Conservation (phyloP, 2,329 filamentous ascomycete genomes). For the Cyanodermella asteris region DNA sequence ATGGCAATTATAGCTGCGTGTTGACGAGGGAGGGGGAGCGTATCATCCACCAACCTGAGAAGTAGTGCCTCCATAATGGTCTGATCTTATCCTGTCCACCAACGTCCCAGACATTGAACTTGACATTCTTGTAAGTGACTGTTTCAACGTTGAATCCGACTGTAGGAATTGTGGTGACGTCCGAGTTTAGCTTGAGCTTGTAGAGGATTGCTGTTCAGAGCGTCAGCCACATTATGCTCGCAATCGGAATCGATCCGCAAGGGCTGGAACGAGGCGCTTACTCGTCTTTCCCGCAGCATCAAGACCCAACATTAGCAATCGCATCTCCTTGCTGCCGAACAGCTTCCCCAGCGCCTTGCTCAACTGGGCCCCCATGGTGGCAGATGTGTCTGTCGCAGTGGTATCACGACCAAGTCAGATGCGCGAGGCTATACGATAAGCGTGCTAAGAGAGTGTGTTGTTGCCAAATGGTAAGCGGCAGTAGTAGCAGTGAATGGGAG, state of each 20-base stretch:
- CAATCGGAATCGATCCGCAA: neutral
- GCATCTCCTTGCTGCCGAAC: slow-evolving; percentile 98
- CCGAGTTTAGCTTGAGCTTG: slow-evolving; percentile 95
- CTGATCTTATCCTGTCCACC: slow-evolving; percentile 98
- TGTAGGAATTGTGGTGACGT: slow-evolving; percentile 93
- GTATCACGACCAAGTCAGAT: too few species aligned
- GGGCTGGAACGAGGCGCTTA: too few species aligned
- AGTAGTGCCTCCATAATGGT: slow-evolving; percentile 94
- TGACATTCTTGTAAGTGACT: slow-evolving; percentile 97
- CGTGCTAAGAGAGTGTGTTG: too few species aligned
- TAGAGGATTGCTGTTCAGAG: slow-evolving; percentile 77
- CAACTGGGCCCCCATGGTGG: slow-evolving; percentile 71
- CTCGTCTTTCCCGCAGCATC: slow-evolving; percentile 98
- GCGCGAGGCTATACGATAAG: too few species aligned
- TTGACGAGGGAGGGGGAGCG: slow-evolving; percentile 2
- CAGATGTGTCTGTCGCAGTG: too few species aligned
- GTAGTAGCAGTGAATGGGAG: too few species aligned
- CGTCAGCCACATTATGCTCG: neutral
- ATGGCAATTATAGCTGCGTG: too few species aligned
- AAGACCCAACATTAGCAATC: slow-evolving; percentile 89
- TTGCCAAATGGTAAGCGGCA: too few species aligned
- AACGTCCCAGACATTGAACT: slow-evolving; percentile 98
- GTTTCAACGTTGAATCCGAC: slow-evolving; percentile 99
- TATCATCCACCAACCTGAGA: too few species aligned
- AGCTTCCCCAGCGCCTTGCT: slow-evolving; percentile 97